Base-by-base conservation (phyloP, 106 monocot genomes). In the Dioscorea alata region DNA sequence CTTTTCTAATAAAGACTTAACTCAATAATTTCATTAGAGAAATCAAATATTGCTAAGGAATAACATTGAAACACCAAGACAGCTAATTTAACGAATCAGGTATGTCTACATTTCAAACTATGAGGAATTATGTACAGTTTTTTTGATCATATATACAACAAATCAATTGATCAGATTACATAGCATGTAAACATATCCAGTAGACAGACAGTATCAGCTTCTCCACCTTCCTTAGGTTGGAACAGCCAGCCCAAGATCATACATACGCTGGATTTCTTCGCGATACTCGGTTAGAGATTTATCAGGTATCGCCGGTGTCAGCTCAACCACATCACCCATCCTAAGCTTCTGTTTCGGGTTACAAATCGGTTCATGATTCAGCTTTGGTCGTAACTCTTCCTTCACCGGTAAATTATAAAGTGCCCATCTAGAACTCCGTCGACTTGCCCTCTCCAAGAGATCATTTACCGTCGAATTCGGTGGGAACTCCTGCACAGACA, bases 201-300 rank as follows among this genome's bases (percentile, higher is more conserved):
- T n/a, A 60, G 2, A 28, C 28, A 28, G 28, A 28, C 28, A 3
- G 28, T 20, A 67, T 70, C 64, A 59, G 19, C 71, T 65, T 28
- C 65, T 67, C 64, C 60, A 23, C 0, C 69, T 63, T 21, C 72
- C 18, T 4, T 67, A 62, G 67, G 64, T 48, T 7, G 90, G 71
- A 23, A 79, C 69, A 18, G 80, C 51, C 6, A 81, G 68, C 12
- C 81, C 93, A 8, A 70, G 56, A 28, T 99, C 76, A 59, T 99
- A 99, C 93, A 99, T 99, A 2, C 93, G 93, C 77, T 89, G 83
- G 64, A 99, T 90, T 71, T 99, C 90, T 71, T 93, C 87, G 61
- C 99, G 79, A 48, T 74, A 99, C 68, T 90, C 93, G 2, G 79
- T 87, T 48, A 99, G 67, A 3, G 87, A 99, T 63, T 87, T 79